Evolutionary conservation across 2,329 filamentous ascomycete species (phyloP).

Genomic region (Neofusicoccum parvum): DNA sequence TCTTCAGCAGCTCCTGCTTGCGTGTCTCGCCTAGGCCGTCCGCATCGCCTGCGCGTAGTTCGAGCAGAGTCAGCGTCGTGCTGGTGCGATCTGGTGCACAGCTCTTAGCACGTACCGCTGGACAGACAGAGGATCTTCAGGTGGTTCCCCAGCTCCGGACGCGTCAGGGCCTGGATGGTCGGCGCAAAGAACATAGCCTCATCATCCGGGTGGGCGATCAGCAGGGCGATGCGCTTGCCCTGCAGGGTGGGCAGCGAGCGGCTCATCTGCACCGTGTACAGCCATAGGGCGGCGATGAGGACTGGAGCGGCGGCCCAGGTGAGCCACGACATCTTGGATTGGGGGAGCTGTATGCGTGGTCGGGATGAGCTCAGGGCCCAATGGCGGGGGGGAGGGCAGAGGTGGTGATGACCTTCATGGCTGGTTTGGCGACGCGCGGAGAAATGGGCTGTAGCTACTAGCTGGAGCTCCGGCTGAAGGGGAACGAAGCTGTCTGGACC

Average conservation of each 20-base stretch:
- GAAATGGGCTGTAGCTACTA: not conserved
- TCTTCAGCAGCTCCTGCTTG: constrained; percentile 80
- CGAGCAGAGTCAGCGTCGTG: constrained; percentile 19
- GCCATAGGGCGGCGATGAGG: constrained; percentile 47
- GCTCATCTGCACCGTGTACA: constrained; percentile 50
- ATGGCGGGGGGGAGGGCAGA: not conserved
- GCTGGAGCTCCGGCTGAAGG: constrained; percentile 6
- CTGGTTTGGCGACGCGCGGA: not conserved
- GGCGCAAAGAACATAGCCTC: constrained; percentile 99
- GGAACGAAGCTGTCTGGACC: constrained; percentile 12
- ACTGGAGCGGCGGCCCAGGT: constrained; percentile 44
- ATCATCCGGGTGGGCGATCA: constrained; percentile 97
- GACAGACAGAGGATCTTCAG: constrained; percentile 93
- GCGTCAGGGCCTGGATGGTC: constrained; percentile 79
- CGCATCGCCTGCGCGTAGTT: constrained; percentile 65
- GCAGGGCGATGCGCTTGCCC: constrained; percentile 84
- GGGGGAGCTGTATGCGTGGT: not conserved
- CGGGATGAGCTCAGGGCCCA: constrained; percentile 6
- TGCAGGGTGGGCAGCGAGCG: constrained; percentile 65
- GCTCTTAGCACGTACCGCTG: constrained; percentile 59
- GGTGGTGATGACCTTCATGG: constrained; percentile 15
- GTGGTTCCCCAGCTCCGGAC: constrained; percentile 79
- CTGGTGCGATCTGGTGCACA: not conserved
- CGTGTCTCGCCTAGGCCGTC: constrained; percentile 83
- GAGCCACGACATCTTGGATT: constrained; percentile 43